Conservation (phyloP, 2,329 filamentous ascomycete species). For the Sarocladium brachiariae region DNA sequence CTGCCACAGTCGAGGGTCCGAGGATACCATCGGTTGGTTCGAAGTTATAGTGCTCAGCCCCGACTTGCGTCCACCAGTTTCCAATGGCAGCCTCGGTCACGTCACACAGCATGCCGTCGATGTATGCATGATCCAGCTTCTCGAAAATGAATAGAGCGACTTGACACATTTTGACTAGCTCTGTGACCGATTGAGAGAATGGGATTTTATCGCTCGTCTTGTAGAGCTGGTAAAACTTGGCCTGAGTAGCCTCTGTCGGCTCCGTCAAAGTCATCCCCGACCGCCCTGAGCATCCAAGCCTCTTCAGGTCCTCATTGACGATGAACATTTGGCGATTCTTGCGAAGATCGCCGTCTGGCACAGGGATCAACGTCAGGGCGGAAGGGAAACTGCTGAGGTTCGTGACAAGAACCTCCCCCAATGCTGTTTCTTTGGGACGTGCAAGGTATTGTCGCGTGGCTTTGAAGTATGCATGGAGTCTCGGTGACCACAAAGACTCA, state of each 20-base stretch:
- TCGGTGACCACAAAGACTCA: slow-evolving; percentile 70
- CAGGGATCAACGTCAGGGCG: slow-evolving; percentile 80
- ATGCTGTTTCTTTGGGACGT: slow-evolving; percentile 68
- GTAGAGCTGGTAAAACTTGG: slow-evolving; percentile 90
- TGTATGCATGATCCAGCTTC: slow-evolving; percentile 79
- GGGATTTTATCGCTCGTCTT: slow-evolving; percentile 77
- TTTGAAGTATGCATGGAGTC: slow-evolving; percentile 76
- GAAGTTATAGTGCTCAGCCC: slow-evolving; percentile 83
- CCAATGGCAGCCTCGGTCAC: slow-evolving; percentile 82
- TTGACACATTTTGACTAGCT: slow-evolving; percentile 88
- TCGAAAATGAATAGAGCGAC: slow-evolving; percentile 82
- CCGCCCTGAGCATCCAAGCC: slow-evolving; percentile 83
- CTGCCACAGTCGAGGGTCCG: slow-evolving; percentile 85
- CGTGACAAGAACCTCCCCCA: slow-evolving; percentile 88
- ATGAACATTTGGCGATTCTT: slow-evolving; percentile 79
- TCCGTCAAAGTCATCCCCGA: slow-evolving; percentile 74
- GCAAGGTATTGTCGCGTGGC: slow-evolving; percentile 82
- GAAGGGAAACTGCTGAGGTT: slow-evolving; percentile 91
- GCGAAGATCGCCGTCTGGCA: slow-evolving; percentile 79
- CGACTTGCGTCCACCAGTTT: slow-evolving; percentile 95
- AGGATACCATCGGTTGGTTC: slow-evolving; percentile 91
- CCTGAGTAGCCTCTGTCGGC: slow-evolving; percentile 73
- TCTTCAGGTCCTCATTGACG: slow-evolving; percentile 89
- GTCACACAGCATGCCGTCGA: slow-evolving; percentile 88
- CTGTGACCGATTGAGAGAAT: slow-evolving; percentile 70